Percentiles rank a stretch among this genome's conserved stretches.
phyloP scores from a whole-genome alignment of 805 yeast genomes.

The Candida hispaniensis region DNA sequence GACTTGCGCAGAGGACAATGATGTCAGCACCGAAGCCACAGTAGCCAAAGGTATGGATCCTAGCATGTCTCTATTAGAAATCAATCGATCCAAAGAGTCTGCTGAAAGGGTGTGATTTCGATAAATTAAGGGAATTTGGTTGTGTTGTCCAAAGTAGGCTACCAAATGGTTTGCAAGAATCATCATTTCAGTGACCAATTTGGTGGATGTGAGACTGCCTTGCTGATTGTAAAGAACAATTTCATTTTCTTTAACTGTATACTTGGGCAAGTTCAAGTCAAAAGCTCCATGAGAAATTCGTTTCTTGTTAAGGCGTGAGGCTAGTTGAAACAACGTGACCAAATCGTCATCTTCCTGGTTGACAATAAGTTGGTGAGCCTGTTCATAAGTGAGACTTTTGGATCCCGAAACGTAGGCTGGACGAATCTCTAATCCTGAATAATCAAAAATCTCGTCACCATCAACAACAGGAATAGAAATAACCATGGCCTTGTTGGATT shows the following conservation, averaged over 20 bases:
- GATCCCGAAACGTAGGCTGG: conserved; percentile 20
- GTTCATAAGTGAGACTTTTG: conserved; percentile 40
- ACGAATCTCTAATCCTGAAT: too few species aligned
- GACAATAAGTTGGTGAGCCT: conserved; percentile 45
- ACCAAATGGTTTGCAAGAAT: conserved; percentile 52
- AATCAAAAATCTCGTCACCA: too few species aligned
- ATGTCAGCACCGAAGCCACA: conserved; percentile 1
- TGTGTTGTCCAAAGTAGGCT: conserved; percentile 22
- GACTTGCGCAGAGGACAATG: conserved; percentile 28
- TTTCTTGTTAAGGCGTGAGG: conserved; percentile 27
- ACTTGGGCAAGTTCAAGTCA: conserved; percentile 24
- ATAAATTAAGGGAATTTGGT: conserved; percentile 24
- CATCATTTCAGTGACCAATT: conserved; percentile 78
- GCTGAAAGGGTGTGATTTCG: conserved; percentile 23
- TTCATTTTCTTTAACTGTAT: conserved; percentile 14
- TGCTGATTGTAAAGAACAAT: conserved; percentile 24
- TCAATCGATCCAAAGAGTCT: neutral
- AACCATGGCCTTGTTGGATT: conserved; percentile 26
- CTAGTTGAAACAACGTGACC: conserved; percentile 29
- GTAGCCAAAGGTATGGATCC: conserved; percentile 4
- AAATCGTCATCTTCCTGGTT: conserved; percentile 29
- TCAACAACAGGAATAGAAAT: too few species aligned
- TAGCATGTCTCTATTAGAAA: conserved; percentile 1
- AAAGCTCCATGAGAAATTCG: conserved; percentile 36
- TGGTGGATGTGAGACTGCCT: conserved; percentile 39